Base-by-base conservation (phyloP, 768 basidiomycete species). In the Tulasnella sp. region DNA sequence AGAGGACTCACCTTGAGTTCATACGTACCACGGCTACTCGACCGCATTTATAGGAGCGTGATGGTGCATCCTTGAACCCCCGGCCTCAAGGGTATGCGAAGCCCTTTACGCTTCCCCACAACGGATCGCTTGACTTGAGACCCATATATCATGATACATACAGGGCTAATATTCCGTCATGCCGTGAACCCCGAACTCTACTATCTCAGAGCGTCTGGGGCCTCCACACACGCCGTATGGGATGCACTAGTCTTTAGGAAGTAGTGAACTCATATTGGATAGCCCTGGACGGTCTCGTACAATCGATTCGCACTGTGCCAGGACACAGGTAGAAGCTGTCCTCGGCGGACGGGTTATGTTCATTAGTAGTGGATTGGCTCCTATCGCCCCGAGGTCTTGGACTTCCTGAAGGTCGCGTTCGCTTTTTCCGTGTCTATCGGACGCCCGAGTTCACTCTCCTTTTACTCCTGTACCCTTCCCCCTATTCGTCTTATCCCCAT, bases 171-270 rank as follows among this genome's bases (percentile, higher is more conserved):
- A 17, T 87, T 96, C 69, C 79, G 81, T 58, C 83, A 78, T 67
- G 94, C 92, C 2, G 70, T 92, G 24, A 73, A 80, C 53, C 75
- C 78, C 46, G 97, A 97, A 71, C 68, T 92, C 12, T 76, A 82
- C 42, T 81, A 79, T 56, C 72, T 92, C 57, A 78, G 74, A 62
- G 66, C 75, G 19, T 89, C 84, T 0, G 92, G 92, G 27, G 72
- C 77, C 53, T 71, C 75, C 52, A 84, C 78, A 0, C 93, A 98
- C 68, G 70, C 82, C 2, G 70, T 98, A 45, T 97, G 90, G 83
- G 94, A 99, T 68, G 79, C 76, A 49, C 67, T 99, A 34, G 86
- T 99, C 1, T 97, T 99, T 76, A 76, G 81, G 63, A 97, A 98
- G 83, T n/a, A n/a, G n/a, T n/a, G n/a, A n/a, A n/a, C n/a, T n/a